phyloP scores from a whole-genome alignment of 1,284 basidiomycete genomes.

The Heterobasidion annosum region DNA sequence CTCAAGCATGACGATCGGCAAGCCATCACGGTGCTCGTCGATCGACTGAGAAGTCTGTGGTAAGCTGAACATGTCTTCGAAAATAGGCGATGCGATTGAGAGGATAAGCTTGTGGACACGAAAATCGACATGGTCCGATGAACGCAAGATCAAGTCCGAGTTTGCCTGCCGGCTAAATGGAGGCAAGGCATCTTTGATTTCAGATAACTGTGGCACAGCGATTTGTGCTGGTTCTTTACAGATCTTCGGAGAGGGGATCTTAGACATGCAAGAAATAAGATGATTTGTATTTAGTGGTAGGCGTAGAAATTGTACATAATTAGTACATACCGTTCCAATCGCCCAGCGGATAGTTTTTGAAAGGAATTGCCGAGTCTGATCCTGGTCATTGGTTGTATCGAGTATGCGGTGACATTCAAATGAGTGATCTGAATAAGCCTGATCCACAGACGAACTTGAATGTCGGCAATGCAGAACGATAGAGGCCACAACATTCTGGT shows the following conservation, averaged over 20 bases:
- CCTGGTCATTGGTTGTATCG: too few species aligned
- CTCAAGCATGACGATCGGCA: constrained; percentile 2
- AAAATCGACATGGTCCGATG: constrained; percentile 26
- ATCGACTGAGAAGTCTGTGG: neutral
- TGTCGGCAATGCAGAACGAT: neutral
- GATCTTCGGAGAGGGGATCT: too few species aligned
- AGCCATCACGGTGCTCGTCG: neutral
- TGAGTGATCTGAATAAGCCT: neutral
- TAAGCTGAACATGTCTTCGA: constrained; percentile 23
- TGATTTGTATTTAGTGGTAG: too few species aligned
- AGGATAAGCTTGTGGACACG: constrained; percentile 22
- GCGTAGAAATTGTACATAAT: too few species aligned
- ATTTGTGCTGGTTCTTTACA: too few species aligned
- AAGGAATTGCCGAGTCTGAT: too few species aligned
- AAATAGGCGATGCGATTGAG: constrained; percentile 23
- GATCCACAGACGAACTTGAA: neutral
- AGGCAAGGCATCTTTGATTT: too few species aligned
- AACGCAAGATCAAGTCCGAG: constrained; percentile 25
- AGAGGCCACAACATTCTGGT: neutral
- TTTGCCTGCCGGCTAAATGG: neutral
- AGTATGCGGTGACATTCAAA: too few species aligned
- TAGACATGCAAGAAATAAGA: too few species aligned
- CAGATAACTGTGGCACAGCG: too few species aligned
- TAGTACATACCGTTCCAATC: too few species aligned
- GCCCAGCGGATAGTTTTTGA: too few species aligned